These are phyloP conservation scores for Zopfochytrium polystomum DNA, from an alignment of 371 early-diverging fungal genomes.

Conservation along the genomic window DNA sequence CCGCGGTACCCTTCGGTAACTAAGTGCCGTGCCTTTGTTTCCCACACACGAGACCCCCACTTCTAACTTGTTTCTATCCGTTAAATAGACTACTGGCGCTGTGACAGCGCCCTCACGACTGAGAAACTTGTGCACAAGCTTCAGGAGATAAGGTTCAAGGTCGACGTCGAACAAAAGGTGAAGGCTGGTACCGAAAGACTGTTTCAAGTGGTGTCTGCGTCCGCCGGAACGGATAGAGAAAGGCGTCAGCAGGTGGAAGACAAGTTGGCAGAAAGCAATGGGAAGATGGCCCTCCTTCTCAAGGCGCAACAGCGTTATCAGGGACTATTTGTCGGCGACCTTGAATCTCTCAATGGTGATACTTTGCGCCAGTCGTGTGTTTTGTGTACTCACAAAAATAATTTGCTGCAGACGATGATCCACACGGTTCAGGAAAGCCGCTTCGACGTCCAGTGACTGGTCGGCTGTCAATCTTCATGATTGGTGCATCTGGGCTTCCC, in stretches of 20 bases:
- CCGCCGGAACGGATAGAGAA: slow-evolving; percentile 54
- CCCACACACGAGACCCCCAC: no score
- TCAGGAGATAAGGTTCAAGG: slow-evolving; percentile 73
- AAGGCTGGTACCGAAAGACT: slow-evolving; percentile 70
- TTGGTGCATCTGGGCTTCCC: slow-evolving; percentile 37
- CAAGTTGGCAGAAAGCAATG: slow-evolving; percentile 69
- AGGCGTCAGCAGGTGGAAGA: slow-evolving; percentile 61
- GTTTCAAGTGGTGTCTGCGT: slow-evolving; percentile 46
- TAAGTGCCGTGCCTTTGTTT: no score
- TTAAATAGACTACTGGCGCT: no score
- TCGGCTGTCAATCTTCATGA: slow-evolving; percentile 29
- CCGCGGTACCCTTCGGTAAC: no score
- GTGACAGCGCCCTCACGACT: no score
- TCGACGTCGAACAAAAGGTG: slow-evolving; percentile 86
- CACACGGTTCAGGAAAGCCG: no score
- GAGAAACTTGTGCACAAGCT: no score
- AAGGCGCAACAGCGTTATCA: slow-evolving; percentile 77
- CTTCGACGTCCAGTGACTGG: slow-evolving; percentile 68
- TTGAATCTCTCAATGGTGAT: no score
- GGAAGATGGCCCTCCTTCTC: slow-evolving; percentile 75
- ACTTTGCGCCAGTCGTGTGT: no score
- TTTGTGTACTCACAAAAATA: no score
- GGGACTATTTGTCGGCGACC: slow-evolving; percentile 3
- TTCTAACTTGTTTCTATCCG: no score
- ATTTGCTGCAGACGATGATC: no score